Conservation (phyloP, 495 filamentous ascomycete genomes). For the Chaetomium tenue region DNA sequence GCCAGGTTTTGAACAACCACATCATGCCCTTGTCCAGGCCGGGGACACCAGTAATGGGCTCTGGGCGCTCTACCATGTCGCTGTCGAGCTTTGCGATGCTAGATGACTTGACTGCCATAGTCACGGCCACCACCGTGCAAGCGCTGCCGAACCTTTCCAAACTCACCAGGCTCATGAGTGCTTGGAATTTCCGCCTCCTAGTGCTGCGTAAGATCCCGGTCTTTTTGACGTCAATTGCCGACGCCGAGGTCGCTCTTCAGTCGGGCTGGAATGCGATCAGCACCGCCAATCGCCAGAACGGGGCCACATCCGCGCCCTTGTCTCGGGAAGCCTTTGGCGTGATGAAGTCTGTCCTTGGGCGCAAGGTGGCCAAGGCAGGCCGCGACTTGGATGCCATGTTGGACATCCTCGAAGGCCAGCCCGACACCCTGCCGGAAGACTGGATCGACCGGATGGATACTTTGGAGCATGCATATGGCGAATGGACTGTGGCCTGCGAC, state of each 20-base stretch:
- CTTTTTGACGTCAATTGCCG: conserved; percentile 63
- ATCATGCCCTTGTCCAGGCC: conserved; percentile 55
- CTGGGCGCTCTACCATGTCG: conserved; percentile 39
- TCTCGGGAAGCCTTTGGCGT: conserved; percentile 57
- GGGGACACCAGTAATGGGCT: conserved; percentile 51
- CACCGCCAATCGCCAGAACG: conserved; percentile 1
- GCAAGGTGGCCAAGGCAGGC: conserved; percentile 68
- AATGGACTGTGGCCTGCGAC: conserved; percentile 62
- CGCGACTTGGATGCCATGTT: conserved; percentile 76
- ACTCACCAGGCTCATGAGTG: conserved; percentile 63
- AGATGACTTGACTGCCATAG: conserved; percentile 82
- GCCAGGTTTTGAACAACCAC: conserved; percentile 79
- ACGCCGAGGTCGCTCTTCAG: conserved; percentile 60
- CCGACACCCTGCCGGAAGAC: conserved; percentile 76
- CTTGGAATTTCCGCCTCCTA: conserved; percentile 73
- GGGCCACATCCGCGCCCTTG: conserved; percentile 29
- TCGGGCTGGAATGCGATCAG: conserved; percentile 61
- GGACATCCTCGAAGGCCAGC: conserved; percentile 75
- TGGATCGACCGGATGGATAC: conserved; percentile 86
- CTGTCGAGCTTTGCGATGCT: conserved; percentile 55
- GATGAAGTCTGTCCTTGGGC: conserved; percentile 62
- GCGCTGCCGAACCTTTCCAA: conserved; percentile 78
- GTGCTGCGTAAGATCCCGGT: conserved; percentile 70
- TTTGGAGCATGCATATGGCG: conserved; percentile 74
- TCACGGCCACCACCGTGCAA: conserved; percentile 84